Evolutionary conservation across 441 rosid genomes (phyloP).

Genomic region (Gossypium trilobum): DNA sequence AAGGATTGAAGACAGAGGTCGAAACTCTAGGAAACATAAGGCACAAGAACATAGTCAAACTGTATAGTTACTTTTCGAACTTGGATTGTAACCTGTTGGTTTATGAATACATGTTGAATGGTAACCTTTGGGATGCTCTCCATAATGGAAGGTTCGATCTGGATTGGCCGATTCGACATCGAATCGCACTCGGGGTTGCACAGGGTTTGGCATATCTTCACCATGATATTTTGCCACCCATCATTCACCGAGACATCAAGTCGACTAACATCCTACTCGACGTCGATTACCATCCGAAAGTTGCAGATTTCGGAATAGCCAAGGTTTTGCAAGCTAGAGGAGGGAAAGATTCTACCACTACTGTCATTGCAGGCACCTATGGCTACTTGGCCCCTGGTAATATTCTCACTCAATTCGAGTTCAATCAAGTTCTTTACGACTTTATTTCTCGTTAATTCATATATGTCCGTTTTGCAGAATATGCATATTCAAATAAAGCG

Average conservation of each 20-base stretch:
- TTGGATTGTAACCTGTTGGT: slow-evolving; percentile 55
- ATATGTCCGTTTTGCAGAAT: slow-evolving; percentile 41
- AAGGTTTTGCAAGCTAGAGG: slow-evolving; percentile 82
- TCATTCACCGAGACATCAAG: slow-evolving; percentile 87
- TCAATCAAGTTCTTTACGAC: not conserved
- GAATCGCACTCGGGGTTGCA: slow-evolving; percentile 78
- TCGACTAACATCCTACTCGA: slow-evolving; percentile 77
- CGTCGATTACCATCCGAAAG: slow-evolving; percentile 61
- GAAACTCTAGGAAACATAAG: slow-evolving; percentile 75
- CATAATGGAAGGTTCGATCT: slow-evolving; percentile 50
- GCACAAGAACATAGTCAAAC: slow-evolving; percentile 85
- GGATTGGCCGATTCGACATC: slow-evolving; percentile 80
- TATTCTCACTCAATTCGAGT: slow-evolving; percentile 5
- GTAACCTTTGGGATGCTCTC: slow-evolving; percentile 82
- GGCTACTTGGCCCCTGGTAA: slow-evolving; percentile 90
- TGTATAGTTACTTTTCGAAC: slow-evolving; percentile 69
- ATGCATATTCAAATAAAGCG: slow-evolving; percentile 75
- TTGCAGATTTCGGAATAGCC: slow-evolving; percentile 93
- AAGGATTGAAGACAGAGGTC: slow-evolving; percentile 69
- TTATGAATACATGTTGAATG: slow-evolving; percentile 86
- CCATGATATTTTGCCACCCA: slow-evolving; percentile 63
- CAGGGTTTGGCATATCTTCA: slow-evolving; percentile 92
- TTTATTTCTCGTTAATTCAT: not conserved
- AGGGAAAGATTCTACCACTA: slow-evolving; percentile 83
- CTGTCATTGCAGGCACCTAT: slow-evolving; percentile 85